Conservation (phyloP, 495 filamentous ascomycete genomes). For the Cercophora sp. region DNA sequence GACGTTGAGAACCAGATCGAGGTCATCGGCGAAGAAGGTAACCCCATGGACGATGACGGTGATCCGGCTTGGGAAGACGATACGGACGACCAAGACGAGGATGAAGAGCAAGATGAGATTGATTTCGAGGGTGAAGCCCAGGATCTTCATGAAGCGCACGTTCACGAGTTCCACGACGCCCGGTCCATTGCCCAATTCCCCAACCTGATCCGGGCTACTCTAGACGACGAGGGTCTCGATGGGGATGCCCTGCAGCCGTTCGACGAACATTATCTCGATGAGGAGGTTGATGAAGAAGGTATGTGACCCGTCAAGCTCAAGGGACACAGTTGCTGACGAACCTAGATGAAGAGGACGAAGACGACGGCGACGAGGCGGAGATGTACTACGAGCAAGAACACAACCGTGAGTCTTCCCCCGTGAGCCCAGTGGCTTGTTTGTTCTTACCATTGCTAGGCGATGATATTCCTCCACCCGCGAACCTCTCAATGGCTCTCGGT, state of each 20-base stretch:
- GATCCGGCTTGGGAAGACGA: slow-evolving; percentile 53
- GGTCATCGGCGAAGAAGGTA: slow-evolving; percentile 54
- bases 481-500: slow-evolving; percentile 38
- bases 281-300: slow-evolving; percentile 61
- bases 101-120: slow-evolving; percentile 51
- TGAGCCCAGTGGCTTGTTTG: no score
- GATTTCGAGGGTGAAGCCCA: slow-evolving; percentile 46
- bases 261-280: slow-evolving; percentile 62
- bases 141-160: slow-evolving; percentile 37
- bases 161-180: slow-evolving; percentile 33
- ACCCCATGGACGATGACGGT: slow-evolving; percentile 50
- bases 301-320: slow-evolving; percentile 14
- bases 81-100: slow-evolving; percentile 53
- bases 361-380: slow-evolving; percentile 66
- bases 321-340: slow-evolving; percentile 25
- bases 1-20: slow-evolving; percentile 51
- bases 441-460: slow-evolving; percentile 40
- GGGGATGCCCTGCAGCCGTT: slow-evolving; percentile 40
- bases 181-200: slow-evolving; percentile 48
- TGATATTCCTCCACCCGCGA: slow-evolving; percentile 42
- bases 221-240: slow-evolving; percentile 62
- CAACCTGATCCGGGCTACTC: slow-evolving; percentile 55
- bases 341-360: slow-evolving; percentile 68
- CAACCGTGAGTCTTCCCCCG: slow-evolving; percentile 59
- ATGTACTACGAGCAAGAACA: slow-evolving; percentile 63